Conservation (phyloP, 805 yeast genomes). For the Starmerella tilneyi region DNA sequence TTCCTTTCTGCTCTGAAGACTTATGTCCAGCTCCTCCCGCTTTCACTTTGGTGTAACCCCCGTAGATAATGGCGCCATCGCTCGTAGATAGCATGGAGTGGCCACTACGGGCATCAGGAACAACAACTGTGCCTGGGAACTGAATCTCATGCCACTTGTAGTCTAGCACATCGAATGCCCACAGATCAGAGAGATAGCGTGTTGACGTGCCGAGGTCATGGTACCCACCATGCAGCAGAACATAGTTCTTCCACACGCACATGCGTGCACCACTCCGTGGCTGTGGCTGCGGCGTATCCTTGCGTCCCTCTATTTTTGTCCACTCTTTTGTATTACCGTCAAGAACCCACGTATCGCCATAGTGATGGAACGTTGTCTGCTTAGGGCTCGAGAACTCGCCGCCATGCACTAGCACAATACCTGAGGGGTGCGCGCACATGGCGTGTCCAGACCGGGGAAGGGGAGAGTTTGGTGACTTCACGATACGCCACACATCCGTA, state of each 20-base stretch:
- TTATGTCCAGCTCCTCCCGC: constrained; percentile 34
- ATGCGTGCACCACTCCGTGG: constrained; percentile 89
- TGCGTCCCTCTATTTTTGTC: constrained; percentile 70
- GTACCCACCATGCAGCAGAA: constrained; percentile 84
- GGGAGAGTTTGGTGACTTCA: constrained; percentile 76
- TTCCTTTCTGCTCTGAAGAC: constrained; percentile 79
- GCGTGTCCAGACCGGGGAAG: constrained; percentile 90
- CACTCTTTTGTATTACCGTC: constrained; percentile 80
- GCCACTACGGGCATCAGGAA: constrained; percentile 90
- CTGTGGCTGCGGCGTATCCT: constrained; percentile 41
- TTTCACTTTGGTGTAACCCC: constrained; percentile 90
- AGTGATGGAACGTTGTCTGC: constrained; percentile 90
- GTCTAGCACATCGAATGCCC: constrained; percentile 84
- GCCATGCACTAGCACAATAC: constrained; percentile 76
- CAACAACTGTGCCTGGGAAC: constrained; percentile 66
- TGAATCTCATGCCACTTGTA: constrained; percentile 88
- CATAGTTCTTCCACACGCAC: constrained; percentile 83
- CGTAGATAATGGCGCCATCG: constrained; percentile 80
- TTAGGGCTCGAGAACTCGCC: constrained; percentile 97
- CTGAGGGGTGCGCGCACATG: constrained; percentile 86
- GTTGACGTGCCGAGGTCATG: constrained; percentile 79
- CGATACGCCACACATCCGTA: constrained; percentile 68
- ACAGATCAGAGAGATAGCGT: constrained; percentile 70
- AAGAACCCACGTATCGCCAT: constrained; percentile 90
- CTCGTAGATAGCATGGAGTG: constrained; percentile 69